Conservation (phyloP, 805 yeast species). For the Kluyveromyces lactis region DNA sequence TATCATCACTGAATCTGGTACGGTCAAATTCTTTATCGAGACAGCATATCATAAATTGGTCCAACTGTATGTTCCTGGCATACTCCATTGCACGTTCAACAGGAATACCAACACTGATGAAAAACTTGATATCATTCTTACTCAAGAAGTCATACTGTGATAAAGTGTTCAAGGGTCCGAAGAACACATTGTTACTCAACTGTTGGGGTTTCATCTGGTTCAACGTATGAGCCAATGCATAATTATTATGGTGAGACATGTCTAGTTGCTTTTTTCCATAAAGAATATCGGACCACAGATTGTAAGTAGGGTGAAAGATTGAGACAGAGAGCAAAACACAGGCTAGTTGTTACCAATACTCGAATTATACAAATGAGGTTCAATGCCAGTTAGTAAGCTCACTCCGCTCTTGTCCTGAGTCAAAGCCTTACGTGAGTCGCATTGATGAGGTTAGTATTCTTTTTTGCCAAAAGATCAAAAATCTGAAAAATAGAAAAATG, state of each 20-base stretch:
- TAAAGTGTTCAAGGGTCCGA: constrained; percentile 40
- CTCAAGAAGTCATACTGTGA: constrained; percentile 31
- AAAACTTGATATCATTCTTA: constrained; percentile 33
- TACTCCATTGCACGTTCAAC: constrained; percentile 27
- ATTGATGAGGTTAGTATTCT: no score
- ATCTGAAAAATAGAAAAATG: no score
- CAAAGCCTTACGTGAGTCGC: no score
- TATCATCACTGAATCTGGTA: background rate
- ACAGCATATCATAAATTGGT: constrained; percentile 29
- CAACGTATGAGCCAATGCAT: constrained; percentile 11
- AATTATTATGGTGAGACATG: constrained; percentile 13
- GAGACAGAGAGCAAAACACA: no score
- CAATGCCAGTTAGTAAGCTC: no score
- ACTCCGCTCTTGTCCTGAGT: no score
- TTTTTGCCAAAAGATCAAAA: no score
- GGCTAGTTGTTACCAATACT: no score
- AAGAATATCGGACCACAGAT: no score
- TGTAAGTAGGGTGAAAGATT: no score
- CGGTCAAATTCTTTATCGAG: constrained; percentile 27
- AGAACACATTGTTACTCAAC: constrained; percentile 33
- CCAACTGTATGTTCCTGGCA: constrained; percentile 21
- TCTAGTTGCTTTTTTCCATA: no score
- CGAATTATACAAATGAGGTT: no score
- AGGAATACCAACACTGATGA: constrained; percentile 30
- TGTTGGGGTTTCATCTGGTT: constrained; percentile 34